Conservation (phyloP, 1,284 basidiomycete species). For the Microbotryum intermedium region DNA sequence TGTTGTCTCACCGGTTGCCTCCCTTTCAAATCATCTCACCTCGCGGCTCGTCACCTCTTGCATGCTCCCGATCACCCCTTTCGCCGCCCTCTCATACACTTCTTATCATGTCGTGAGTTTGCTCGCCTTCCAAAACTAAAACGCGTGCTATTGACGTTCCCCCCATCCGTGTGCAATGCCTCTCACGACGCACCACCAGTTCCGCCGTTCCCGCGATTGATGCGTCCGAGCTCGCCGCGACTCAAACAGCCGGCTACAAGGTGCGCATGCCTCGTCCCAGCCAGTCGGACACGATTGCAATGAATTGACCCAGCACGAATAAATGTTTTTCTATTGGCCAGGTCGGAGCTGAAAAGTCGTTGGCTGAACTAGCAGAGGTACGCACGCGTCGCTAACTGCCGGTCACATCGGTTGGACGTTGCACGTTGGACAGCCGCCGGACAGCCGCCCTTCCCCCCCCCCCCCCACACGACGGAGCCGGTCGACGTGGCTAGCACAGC, state of each 20-base stretch:
- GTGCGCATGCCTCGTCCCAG: neutral
- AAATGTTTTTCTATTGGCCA: slow-evolving; percentile 12
- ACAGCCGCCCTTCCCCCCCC: slow-evolving; percentile 29
- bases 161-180: too few relatives aligned
- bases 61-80: too few relatives aligned
- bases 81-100: too few relatives aligned
- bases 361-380: slow-evolving; percentile 46
- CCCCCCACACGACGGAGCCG: too few relatives aligned
- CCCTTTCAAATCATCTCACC: too few relatives aligned
- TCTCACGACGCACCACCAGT: neutral
- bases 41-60: too few relatives aligned
- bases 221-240: slow-evolving; percentile 11
- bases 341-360: slow-evolving; percentile 43
- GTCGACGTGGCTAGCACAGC: neutral
- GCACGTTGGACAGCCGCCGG: neutral
- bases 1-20: too few relatives aligned
- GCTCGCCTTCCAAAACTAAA: too few relatives aligned
- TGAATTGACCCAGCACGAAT: too few relatives aligned
- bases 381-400: slow-evolving; percentile 23
- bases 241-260: slow-evolving; percentile 18
- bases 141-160: too few relatives aligned
- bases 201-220: too few relatives aligned
- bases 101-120: neutral
- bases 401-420: neutral
- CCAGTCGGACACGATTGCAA: too few relatives aligned